Conservation (phyloP, 2,329 filamentous ascomycete species). For the Fusarium sp. region DNA sequence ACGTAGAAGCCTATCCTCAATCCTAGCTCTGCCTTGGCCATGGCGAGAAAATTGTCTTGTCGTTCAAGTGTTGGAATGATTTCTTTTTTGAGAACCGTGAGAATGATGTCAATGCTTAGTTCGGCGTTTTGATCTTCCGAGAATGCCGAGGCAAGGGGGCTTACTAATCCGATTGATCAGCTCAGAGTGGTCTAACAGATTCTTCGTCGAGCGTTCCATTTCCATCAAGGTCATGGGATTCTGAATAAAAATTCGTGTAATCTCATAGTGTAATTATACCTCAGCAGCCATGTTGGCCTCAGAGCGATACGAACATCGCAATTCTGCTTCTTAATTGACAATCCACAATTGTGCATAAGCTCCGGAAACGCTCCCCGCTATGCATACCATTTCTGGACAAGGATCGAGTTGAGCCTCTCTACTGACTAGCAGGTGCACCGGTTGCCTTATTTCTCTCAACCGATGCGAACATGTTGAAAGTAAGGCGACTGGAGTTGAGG, state of each 20-base stretch:
- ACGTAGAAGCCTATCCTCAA: conserved; percentile 59
- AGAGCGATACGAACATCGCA: no score
- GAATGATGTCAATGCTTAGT: conserved; percentile 26
- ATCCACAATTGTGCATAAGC: neutral
- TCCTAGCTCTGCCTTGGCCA: conserved; percentile 56
- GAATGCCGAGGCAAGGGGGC: neutral
- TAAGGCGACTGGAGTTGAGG: conserved; percentile 14
- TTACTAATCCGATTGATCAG: conserved; percentile 32
- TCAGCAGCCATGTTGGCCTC: neutral
- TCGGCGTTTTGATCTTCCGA: conserved; percentile 30
- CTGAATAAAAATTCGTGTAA: no score
- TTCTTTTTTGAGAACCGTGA: neutral
- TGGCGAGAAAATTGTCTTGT: conserved; percentile 27
- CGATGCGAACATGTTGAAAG: accelerated
- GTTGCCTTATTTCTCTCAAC: neutral
- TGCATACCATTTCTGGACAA: conserved; percentile 19
- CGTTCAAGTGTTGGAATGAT: conserved; percentile 8
- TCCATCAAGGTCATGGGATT: no score
- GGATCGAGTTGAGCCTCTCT: neutral
- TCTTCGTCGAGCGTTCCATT: no score
- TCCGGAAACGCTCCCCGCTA: neutral
- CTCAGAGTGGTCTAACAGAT: neutral
- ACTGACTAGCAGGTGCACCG: accelerated
- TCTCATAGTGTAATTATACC: no score
- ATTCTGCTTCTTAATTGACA: neutral